A percentile compares a stretch with the other conserved stretches of the same genome.
These are phyloP conservation scores for Pyricularia pennisetigena DNA, from an alignment of 2,329 filamentous ascomycete species.

Conservation along the genomic window DNA sequence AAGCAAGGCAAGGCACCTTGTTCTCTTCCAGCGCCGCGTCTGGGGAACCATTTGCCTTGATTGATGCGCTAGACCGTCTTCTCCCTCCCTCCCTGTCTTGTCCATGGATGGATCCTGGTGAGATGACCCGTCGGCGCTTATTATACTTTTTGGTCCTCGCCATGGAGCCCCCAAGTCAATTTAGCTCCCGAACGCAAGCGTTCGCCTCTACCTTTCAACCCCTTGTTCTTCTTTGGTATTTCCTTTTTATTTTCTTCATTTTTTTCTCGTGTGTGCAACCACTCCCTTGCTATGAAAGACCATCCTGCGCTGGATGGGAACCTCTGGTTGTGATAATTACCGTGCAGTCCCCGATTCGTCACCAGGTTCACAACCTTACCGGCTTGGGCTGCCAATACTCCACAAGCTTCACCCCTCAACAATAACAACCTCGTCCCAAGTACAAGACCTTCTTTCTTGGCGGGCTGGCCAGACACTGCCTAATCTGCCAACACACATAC, in stretches of 20 bases:
- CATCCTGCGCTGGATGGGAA: not conserved
- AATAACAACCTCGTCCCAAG: not conserved
- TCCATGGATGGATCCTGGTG: not conserved
- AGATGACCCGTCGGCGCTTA: not conserved
- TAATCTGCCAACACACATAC: not conserved
- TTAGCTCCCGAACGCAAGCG: not conserved
- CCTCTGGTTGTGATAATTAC: not conserved
- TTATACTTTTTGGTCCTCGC: not conserved
- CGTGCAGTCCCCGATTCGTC: not conserved
- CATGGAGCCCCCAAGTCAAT: not conserved
- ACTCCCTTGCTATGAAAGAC: not conserved
- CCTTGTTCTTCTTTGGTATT: not conserved
- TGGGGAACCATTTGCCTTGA: not conserved
- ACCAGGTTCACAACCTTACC: not conserved
- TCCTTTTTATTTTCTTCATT: not conserved
- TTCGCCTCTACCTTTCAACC: not conserved
- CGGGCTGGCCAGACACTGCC: not conserved
- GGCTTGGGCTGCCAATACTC: not conserved
- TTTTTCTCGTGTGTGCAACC: not conserved
- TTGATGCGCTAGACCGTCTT: not conserved
- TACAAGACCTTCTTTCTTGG: not conserved
- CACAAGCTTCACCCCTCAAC: not conserved
- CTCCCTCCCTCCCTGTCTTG: not conserved
- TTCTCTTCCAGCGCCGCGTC: not conserved
- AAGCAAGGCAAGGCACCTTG: not conserved